Percentiles rank a stretch among this genome's conserved stretches.
Evolutionary conservation across 1,139 yeast genomes (phyloP).

Genomic region (Candida smagusa): DNA sequence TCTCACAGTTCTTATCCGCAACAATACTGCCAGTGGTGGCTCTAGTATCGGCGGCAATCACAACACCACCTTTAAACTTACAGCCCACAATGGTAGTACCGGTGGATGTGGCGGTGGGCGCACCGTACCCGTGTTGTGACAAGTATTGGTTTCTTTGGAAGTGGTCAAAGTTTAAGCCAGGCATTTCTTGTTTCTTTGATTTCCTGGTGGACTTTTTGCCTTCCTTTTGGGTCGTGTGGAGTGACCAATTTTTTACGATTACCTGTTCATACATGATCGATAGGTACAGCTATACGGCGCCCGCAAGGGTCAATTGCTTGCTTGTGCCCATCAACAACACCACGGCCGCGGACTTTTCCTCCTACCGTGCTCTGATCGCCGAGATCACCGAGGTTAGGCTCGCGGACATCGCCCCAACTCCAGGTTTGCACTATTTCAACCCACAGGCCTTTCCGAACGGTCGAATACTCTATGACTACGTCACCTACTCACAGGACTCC

Average conservation of each 20-base stretch:
- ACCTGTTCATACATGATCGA: conserved; percentile 8
- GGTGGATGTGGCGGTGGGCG: conserved; percentile 90
- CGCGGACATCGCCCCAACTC: conserved; percentile 69
- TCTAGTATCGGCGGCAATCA: conserved; percentile 97
- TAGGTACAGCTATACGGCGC: conserved; percentile 34
- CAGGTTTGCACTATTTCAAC: conserved; percentile 57
- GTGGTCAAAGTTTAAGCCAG: conserved; percentile 90
- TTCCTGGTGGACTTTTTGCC: conserved; percentile 12
- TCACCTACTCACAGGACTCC: conserved; percentile 46
- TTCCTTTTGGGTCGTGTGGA: conserved; percentile 8
- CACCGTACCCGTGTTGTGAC: conserved; percentile 65
- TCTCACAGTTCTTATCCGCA: conserved; percentile 97
- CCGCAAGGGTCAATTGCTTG: conserved; percentile 65
- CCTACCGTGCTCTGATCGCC: conserved; percentile 44
- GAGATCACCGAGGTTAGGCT: conserved; percentile 63
- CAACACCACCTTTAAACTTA: conserved; percentile 87
- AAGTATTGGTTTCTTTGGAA: conserved; percentile 81
- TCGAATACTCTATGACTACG: conserved; percentile 56
- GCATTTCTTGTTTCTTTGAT: conserved; percentile 45
- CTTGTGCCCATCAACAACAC: conserved; percentile 71
- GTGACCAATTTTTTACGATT: conserved; percentile 7
- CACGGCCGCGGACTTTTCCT: conserved; percentile 43
- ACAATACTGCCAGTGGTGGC: conserved; percentile 96
- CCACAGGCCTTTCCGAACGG: conserved; percentile 88
- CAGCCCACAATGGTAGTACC: conserved; percentile 99